Evolutionary conservation across 2,329 filamentous ascomycete species (phyloP).

Genomic region (Alternaria postmessia): DNA sequence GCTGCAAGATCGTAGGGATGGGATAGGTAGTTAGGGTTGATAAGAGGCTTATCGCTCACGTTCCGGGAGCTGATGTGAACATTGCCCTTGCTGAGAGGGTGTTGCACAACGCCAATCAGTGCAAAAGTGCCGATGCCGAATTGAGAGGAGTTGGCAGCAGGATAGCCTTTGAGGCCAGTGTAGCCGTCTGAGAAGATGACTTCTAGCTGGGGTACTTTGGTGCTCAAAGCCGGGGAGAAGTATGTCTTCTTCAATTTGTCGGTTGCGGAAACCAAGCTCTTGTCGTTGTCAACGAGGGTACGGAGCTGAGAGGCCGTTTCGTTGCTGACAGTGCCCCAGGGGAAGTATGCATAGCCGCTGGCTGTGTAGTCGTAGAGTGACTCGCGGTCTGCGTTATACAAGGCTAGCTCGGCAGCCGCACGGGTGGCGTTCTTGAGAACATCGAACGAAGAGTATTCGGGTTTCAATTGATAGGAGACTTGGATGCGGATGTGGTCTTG

Average conservation of each 20-base stretch:
- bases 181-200: conserved; percentile 58
- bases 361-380: conserved; percentile 54
- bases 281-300: conserved; percentile 41
- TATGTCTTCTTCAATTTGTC: conserved; percentile 39
- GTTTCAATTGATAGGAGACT: conserved; percentile 32
- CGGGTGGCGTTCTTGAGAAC: conserved; percentile 38
- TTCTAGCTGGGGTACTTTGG: conserved; percentile 53
- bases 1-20: conserved; percentile 40
- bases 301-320: conserved; percentile 42
- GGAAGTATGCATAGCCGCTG: conserved; percentile 53
- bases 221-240: conserved; percentile 43
- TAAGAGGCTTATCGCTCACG: conserved; percentile 33
- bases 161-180: conserved; percentile 52
- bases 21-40: conserved; percentile 42
- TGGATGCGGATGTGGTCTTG: conserved; percentile 47
- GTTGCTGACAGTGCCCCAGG: conserved; percentile 52
- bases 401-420: conserved; percentile 52
- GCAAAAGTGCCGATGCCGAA: conserved; percentile 43
- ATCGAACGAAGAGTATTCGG: conserved; percentile 35
- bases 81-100: conserved; percentile 44
- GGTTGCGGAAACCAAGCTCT: conserved; percentile 20
- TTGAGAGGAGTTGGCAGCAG: conserved; percentile 32
- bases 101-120: conserved; percentile 47
- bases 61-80: conserved; percentile 36
- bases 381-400: conserved; percentile 43